Base-by-base conservation (phyloP, 805 yeast genomes). In the Yamadazyma philogaea region DNA sequence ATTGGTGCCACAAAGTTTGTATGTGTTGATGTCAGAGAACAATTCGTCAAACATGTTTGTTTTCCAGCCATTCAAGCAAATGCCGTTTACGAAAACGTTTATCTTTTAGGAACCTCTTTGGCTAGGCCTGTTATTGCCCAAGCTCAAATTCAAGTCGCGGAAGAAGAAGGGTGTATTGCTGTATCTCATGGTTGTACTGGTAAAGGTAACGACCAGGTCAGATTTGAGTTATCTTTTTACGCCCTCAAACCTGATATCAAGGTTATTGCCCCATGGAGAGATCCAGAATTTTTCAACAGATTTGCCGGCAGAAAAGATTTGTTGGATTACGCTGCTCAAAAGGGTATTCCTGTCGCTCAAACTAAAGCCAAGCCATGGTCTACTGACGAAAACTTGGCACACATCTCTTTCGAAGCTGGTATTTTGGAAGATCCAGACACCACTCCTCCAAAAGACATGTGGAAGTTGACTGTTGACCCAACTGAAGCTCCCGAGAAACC, bases 281-380 rank as follows among this genome's bases (percentile, higher is more conserved):
- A 86, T 64, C 99, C 99, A 24, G 84, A 61, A 30, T 93, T 93
- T 70, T 89, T 89, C 72, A 82, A 88, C 69, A 81, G 95, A 74
- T 93, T 93, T 64, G 97, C 96, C 31, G 99, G 99, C 60, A 90
- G 99, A 81, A 87, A 87, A 59, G 99, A 89, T 64, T 75, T 93
- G 63, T 78, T 93, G 59, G 96, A 86, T 34, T 93, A 93, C 65
- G 96, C 99, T 50, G 93, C 86, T 43, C 79, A 78, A 56, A 93
- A 93, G 78, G 80, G 78, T 57, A 93, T 93, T 55, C 96, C 95
- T 51, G 99, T 93, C 45, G 76, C 95, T 38, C 99, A 93, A 76
- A 93, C 99, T 54, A 89, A 89, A 70, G 88, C 98, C 52, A 93
- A 93, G 77, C 99, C 99, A 56, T 93, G 99, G 99, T 90, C 98